Percentiles rank a stretch among this genome's conserved stretches.
These are phyloP conservation scores for Coemansia sp. DNA, from an alignment of 192 early-diverging fungal species.

Conservation along the genomic window DNA sequence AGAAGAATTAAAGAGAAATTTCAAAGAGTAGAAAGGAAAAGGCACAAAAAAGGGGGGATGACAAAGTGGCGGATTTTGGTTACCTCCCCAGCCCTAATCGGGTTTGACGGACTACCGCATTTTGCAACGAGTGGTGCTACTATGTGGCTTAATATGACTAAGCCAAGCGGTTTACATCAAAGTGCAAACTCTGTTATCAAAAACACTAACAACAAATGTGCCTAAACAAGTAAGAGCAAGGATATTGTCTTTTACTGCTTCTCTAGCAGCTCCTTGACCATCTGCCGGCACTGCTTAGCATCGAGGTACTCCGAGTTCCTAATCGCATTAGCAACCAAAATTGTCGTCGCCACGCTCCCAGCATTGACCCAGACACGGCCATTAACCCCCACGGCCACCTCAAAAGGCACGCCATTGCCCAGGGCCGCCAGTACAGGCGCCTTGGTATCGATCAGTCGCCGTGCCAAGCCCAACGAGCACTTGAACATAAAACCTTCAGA, in stretches of 20 bases:
- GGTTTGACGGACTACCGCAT: background rate
- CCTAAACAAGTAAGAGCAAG: background rate
- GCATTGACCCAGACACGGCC: constrained; percentile 93
- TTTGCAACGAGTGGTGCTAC: background rate
- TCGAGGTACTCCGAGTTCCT: constrained; percentile 72
- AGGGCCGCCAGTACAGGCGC: constrained; percentile 73
- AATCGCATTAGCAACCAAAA: constrained; percentile 72
- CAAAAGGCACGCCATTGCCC: constrained; percentile 76
- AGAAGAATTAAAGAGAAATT: constrained; percentile 9
- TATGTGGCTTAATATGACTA: background rate
- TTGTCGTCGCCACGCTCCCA: constrained; percentile 61
- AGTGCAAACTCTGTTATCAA: constrained; percentile 1
- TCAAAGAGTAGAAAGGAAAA: background rate
- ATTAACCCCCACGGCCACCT: constrained; percentile 91
- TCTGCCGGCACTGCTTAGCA: constrained; percentile 59
- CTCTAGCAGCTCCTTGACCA: constrained; percentile 55
- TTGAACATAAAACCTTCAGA: constrained; percentile 77
- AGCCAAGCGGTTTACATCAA: background rate
- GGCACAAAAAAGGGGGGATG: background rate
- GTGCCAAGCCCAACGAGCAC: constrained; percentile 72
- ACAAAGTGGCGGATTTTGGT: constrained; percentile 9
- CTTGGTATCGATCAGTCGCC: constrained; percentile 70
- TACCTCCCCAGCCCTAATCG: background rate
- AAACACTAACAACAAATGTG: constrained; percentile 2
- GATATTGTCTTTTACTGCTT: constrained; percentile 19